Base-by-base conservation (phyloP, 257 asterid species). In the Scutellaria barbata region DNA sequence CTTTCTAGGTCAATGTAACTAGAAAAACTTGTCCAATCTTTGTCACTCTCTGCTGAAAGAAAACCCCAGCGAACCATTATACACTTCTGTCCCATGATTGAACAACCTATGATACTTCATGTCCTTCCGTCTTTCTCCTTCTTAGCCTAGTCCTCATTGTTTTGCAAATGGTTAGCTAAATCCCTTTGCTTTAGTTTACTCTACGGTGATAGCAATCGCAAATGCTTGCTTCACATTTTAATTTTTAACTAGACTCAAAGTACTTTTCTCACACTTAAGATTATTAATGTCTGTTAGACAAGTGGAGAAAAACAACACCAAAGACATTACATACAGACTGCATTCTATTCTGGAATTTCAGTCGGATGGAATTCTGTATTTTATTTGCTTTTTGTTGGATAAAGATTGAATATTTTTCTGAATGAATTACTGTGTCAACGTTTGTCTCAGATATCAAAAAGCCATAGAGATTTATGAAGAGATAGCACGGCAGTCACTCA, bases 401-500 rank as follows among this genome's bases (percentile, higher is more conserved):
- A 33, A 66, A 59, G n/a, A 33, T 40, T 62, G 62, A n/a, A 69
- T 45, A 22, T 17, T 67, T 25, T 64, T 22, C 72, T 78, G 56
- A 81, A 55, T 69, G 30, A 57, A 17, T 20, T 68, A 71, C 48
- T 59, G 75, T 67, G 47, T 74, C 30, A 66, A 63, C 48, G 13
- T 37, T 70, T 30, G 68, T 10, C 66, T 56, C 89, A 88, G 95
- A 79, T 88, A 88, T 68, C 88, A 73, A 51, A 84, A 79, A 43
- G 85, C 92, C 51, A 83, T 88, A 57, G 88, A 84, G 80, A 85
- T 86, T 64, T 88, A 79, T 67, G 95, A 88, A 86, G 92, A 86
- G 69, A 86, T 86, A 65, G 90, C 95, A 56, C 80, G 81, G 7
- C 90, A 88, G 9, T 84, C 90, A 0, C 87, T 88, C 71, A 80